Base-by-base conservation (phyloP, 371 early-diverging fungal species). In the Mortierella sp. region DNA sequence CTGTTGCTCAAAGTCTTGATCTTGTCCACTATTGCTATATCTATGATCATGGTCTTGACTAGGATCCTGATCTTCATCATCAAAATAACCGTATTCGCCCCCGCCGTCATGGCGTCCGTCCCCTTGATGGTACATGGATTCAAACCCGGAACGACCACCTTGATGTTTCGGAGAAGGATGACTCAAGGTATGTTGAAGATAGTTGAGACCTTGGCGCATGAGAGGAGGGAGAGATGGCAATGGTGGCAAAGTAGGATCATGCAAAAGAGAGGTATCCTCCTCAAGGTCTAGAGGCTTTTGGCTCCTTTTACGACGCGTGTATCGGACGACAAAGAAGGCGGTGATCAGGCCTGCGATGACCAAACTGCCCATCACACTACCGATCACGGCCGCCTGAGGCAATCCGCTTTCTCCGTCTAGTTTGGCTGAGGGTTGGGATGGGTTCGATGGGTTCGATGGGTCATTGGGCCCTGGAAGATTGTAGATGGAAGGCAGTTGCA, bases 201-300 rank as follows among this genome's bases (percentile, higher is more conserved):
- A 46, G 45, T 61, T 21, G 23, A 14, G 3, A 9, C 34, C 50
- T 7, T 10, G 31, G 19, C 28, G 30, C 52, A 60, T 64, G 6
- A 56, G 24, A n/a, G 62, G 56, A 4, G 56, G 18, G 30, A 61
- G 56, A 8, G 60, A 31, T 7, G 56, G 47, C 7, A n/a, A n/a
- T n/a, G 72, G 57, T 16, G 48, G 45, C 14, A 70, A 54, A 21
- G 66, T 66, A 18, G 66, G 39, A 21, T 72, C 67, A 24, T 59
- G 67, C 50, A 72, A 72, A 21, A 70, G 19, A 46, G n/a, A n/a
- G n/a, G n/a, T n/a, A n/a, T n/a, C n/a, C n/a, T 72, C 67, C 6
- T 48, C 54, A 8, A 62, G 67, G 6, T 10, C 43, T 52, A 72
- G n/a, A 10, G 67, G 50, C 31, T 67, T 54, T 14, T 70, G 71